Percentiles rank a stretch among this genome's conserved stretches.
phyloP scores from a whole-genome alignment of 768 basidiomycete genomes.

The Gyrodon lividus region DNA sequence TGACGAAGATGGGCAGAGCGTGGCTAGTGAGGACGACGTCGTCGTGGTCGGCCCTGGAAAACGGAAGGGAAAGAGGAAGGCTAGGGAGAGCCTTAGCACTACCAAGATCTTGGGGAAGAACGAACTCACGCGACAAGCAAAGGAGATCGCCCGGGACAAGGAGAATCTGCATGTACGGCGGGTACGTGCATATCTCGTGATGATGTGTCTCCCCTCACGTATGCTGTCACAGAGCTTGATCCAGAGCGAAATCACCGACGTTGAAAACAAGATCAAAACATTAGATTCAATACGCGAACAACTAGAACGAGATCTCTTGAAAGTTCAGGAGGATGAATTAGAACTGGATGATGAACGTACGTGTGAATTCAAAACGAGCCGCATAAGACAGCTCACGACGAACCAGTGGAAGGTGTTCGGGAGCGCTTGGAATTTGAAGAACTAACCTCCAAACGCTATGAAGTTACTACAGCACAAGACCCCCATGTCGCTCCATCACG shows the following conservation, averaged over 20 bases:
- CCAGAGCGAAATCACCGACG: conserved; percentile 83
- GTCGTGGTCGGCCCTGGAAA: conserved; percentile 48
- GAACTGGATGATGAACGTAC: conserved; percentile 95
- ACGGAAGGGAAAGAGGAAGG: conserved; percentile 43
- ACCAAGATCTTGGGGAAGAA: conserved; percentile 76
- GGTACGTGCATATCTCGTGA: conserved; percentile 40
- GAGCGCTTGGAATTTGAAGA: conserved; percentile 80
- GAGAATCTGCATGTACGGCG: conserved; percentile 88
- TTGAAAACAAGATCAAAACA: conserved; percentile 85
- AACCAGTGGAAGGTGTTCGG: conserved; percentile 81
- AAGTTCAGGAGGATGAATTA: conserved; percentile 90
- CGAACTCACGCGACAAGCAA: conserved; percentile 78
- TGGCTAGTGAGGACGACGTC: conserved; percentile 75
- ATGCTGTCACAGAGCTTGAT: conserved; percentile 64
- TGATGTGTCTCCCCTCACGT: conserved; percentile 3
- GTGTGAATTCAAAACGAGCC: conserved; percentile 30
- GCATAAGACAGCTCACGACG: conserved; percentile 2
- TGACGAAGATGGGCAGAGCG: conserved; percentile 53
- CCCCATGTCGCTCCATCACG: conserved; percentile 29
- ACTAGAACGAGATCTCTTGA: conserved; percentile 79
- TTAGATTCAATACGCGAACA: conserved; percentile 78
- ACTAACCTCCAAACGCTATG: conserved; percentile 31
- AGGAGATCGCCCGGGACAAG: conserved; percentile 89
- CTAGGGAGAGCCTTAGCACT: conserved; percentile 66
- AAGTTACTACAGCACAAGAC: conserved; percentile 7